phyloP scores from a whole-genome alignment of 768 basidiomycete species.

The Russula abietina region DNA sequence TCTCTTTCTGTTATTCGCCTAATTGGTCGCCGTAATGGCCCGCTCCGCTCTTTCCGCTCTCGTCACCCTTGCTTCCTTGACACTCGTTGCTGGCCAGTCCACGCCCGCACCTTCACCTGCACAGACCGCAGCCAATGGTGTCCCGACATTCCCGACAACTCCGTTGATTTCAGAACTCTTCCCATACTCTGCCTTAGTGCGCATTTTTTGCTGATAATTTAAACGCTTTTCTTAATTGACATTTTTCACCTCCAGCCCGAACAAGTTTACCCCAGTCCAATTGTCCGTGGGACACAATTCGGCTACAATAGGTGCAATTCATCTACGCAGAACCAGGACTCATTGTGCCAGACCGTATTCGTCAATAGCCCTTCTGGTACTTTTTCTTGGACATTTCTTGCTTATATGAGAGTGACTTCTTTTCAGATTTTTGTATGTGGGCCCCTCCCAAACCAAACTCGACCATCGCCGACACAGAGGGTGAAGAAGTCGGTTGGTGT shows the following conservation, averaged over 20 bases:
- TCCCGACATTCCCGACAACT: conserved; percentile 25
- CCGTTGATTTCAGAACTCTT: conserved; percentile 30
- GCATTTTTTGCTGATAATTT: conserved; percentile 17
- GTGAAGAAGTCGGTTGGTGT: conserved; percentile 71
- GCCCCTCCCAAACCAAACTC: conserved; percentile 46
- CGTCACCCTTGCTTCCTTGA: conserved; percentile 30
- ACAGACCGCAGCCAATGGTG: background rate
- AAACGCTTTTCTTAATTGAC: background rate
- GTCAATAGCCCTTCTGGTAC: conserved; percentile 50
- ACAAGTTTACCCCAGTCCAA: conserved; percentile 40
- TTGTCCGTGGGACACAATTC: conserved; percentile 48
- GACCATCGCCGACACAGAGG: conserved; percentile 60
- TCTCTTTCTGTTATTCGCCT: conserved; percentile 19
- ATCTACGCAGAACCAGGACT: conserved; percentile 53
- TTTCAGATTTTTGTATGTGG: conserved; percentile 66
- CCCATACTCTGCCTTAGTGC: conserved; percentile 25
- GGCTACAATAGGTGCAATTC: conserved; percentile 68
- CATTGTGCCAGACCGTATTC: conserved; percentile 65
- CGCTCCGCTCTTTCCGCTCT: conserved; percentile 35
- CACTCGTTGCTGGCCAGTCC: conserved; percentile 28
- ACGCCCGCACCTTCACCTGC: background rate
- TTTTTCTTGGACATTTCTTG: conserved; percentile 2
- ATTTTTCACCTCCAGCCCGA: conserved; percentile 38
- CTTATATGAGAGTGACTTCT: background rate
- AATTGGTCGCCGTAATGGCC: conserved; percentile 28